phyloP scores from a whole-genome alignment of 768 basidiomycete genomes.

The Amanita pallidorosea region DNA sequence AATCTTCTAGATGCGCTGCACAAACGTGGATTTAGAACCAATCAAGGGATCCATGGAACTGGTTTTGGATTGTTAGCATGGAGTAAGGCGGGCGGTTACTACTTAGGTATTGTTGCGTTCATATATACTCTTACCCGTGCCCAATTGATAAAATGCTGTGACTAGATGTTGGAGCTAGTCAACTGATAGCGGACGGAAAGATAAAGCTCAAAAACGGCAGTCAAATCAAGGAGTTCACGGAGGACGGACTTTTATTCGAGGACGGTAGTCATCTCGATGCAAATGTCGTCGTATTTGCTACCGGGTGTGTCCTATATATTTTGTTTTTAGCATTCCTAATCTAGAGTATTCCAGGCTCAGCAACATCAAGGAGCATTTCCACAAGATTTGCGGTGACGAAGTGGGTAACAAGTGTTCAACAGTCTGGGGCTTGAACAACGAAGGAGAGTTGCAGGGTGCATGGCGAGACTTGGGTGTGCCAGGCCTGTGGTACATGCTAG shows the following conservation, averaged over 20 bases:
- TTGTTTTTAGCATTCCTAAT: background rate
- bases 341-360: slow-evolving; percentile 24
- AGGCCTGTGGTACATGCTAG: slow-evolving; percentile 50
- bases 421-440: slow-evolving; percentile 51
- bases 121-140: background rate
- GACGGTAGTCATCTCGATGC: slow-evolving; percentile 32
- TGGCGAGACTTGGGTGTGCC: slow-evolving; percentile 39
- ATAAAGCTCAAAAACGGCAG: slow-evolving; percentile 56
- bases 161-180: slow-evolving; percentile 41
- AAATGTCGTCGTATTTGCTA: slow-evolving; percentile 40
- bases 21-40: slow-evolving; percentile 35
- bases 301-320: slow-evolving; percentile 20
- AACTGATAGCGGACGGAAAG: slow-evolving; percentile 50
- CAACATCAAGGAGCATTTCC: slow-evolving; percentile 26
- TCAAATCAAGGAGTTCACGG: slow-evolving; percentile 30
- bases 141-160: slow-evolving; percentile 3
- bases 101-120: slow-evolving; percentile 17
- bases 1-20: slow-evolving; percentile 35
- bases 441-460: slow-evolving; percentile 45
- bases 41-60: slow-evolving; percentile 28
- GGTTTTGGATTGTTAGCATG: slow-evolving; percentile 26
- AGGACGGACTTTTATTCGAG: slow-evolving; percentile 30
- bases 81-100: slow-evolving; percentile 25
- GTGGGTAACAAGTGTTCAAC: slow-evolving; percentile 30
- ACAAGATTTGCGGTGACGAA: slow-evolving; percentile 31